These are phyloP conservation scores for Alloteropsis angusta DNA, from an alignment of 202 grass and related monocot genomes.

Conservation along the genomic window DNA sequence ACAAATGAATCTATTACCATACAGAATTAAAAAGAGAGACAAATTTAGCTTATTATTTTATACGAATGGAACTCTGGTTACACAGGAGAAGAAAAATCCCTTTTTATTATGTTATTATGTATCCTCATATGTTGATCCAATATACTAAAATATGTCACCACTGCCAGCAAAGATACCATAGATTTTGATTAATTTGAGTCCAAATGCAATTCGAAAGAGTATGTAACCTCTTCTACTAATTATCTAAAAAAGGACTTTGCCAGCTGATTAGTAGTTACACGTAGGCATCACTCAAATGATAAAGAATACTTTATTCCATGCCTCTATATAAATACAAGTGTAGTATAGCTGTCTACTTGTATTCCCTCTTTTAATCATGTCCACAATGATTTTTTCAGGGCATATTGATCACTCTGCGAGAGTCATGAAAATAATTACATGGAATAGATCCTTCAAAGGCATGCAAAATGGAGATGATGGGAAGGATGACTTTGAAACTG, in stretches of 20 bases:
- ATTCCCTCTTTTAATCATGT: not conserved
- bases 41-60: not conserved
- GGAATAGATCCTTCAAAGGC: conserved; percentile 92
- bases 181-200: not conserved
- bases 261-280: not conserved
- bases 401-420: conserved; percentile 95
- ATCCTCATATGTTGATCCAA: not conserved
- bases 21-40: not conserved
- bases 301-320: not conserved
- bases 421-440: conserved; percentile 99
- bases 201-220: not conserved
- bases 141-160: not conserved
- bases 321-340: not conserved
- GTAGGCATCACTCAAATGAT: not conserved
- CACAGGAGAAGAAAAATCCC: not conserved
- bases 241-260: not conserved
- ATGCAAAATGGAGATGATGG: conserved; percentile 70
- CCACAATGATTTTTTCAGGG: conserved; percentile 43
- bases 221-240: not conserved
- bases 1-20: not conserved
- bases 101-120: not conserved
- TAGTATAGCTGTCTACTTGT: not conserved
- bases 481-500: conserved; percentile 88
- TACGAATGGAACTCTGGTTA: not conserved
- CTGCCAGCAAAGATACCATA: not conserved